Conservation (phyloP, 345 rosid genomes). For the Dovyalis caffra region DNA sequence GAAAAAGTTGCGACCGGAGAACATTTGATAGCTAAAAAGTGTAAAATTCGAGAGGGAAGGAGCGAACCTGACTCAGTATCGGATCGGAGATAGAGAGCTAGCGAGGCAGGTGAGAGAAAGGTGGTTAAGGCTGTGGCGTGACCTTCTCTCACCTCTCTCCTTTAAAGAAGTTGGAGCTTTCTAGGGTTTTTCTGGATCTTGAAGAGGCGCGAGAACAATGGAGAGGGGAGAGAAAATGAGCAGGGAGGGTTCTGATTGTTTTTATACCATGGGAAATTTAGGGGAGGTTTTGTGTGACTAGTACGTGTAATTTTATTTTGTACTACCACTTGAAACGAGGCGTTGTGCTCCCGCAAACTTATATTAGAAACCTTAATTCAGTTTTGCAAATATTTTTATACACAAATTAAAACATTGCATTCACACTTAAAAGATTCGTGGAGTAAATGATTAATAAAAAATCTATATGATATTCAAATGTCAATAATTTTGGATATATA, state of each 20-base stretch:
- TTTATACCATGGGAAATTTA: background rate
- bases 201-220: slow-evolving; percentile 29
- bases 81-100: slow-evolving; percentile 5
- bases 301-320: background rate
- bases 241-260: background rate
- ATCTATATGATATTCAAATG: too few species aligned
- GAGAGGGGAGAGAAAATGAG: background rate
- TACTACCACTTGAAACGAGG: too few species aligned
- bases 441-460: too few species aligned
- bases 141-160: slow-evolving; percentile 32
- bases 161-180: slow-evolving; percentile 21
- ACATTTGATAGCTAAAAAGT: background rate
- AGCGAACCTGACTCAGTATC: slow-evolving; percentile 7
- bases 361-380: too few species aligned
- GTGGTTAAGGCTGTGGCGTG: background rate
- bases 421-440: too few species aligned
- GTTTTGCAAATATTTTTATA: too few species aligned
- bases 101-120: slow-evolving; percentile 24
- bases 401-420: too few species aligned
- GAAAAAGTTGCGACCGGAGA: background rate
- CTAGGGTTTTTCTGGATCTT: slow-evolving; percentile 66
- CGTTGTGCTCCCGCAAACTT: too few species aligned
- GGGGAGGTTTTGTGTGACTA: background rate
- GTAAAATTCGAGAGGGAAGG: background rate
- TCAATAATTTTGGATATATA: too few species aligned